Evolutionary conservation across 1,284 basidiomycete species (phyloP).

Genomic region (Polyporus tsugae): DNA sequence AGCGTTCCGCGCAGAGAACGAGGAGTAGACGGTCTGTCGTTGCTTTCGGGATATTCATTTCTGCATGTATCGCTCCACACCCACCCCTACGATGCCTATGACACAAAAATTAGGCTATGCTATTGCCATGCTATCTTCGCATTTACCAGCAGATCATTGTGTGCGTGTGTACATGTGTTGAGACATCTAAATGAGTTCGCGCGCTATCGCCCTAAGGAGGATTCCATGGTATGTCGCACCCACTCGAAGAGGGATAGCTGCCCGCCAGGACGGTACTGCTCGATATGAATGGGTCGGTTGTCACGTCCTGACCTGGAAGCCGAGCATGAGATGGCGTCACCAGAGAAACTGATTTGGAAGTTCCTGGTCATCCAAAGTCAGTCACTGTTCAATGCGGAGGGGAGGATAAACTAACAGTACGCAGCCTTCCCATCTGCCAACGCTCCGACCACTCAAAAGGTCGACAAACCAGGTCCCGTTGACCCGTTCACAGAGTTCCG

Average conservation of each 20-base stretch:
- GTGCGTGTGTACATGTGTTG: background rate
- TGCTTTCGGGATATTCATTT: constrained; percentile 20
- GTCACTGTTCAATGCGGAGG: background rate
- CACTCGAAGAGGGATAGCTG: constrained; percentile 36
- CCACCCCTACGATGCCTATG: constrained; percentile 30
- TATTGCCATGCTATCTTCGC: constrained; percentile 28
- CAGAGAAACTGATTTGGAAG: constrained; percentile 63
- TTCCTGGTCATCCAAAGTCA: constrained; percentile 52
- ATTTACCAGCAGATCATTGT: constrained; percentile 6
- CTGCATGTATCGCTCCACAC: constrained; percentile 29
- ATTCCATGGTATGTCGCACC: constrained; percentile 38
- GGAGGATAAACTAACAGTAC: constrained; percentile 59
- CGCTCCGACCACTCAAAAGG: constrained; percentile 62
- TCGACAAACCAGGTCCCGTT: constrained; percentile 83
- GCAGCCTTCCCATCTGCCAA: constrained; percentile 83
- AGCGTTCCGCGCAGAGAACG: constrained; percentile 79
- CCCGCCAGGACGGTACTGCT: constrained; percentile 50
- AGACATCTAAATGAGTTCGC: background rate
- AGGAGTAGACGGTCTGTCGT: constrained; percentile 53
- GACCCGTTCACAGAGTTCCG: constrained; percentile 58
- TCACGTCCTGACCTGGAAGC: constrained; percentile 58
- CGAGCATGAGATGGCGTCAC: constrained; percentile 61
- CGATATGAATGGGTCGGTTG: constrained; percentile 37
- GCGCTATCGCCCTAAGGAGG: constrained; percentile 28
- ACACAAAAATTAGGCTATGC: constrained; percentile 36